These are phyloP conservation scores for Fusarium caatingaense DNA, from an alignment of 2,329 filamentous ascomycete genomes.

Conservation along the genomic window DNA sequence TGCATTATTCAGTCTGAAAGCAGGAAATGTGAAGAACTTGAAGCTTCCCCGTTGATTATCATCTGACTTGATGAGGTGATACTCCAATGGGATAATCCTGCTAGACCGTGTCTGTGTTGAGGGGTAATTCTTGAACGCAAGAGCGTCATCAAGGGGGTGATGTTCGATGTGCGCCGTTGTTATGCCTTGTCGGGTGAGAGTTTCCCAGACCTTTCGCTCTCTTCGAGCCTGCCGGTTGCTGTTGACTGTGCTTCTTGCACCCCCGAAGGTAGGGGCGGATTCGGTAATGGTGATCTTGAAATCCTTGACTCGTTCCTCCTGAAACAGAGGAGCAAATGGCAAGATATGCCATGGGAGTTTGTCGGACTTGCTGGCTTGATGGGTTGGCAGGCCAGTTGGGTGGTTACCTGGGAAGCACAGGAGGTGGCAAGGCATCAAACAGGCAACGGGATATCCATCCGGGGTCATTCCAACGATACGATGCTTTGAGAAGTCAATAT, in stretches of 20 bases:
- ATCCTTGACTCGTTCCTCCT: accelerated
- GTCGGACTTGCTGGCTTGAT: not conserved
- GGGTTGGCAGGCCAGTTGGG: accelerated
- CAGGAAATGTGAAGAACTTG: not conserved
- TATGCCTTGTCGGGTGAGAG: not conserved
- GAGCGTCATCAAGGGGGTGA: not conserved
- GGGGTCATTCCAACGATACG: not conserved
- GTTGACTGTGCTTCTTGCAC: not conserved
- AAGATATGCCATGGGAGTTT: accelerated
- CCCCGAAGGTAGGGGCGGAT: accelerated
- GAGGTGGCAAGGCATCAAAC: not conserved
- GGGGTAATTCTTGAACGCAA: not conserved
- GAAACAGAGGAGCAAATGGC: not conserved
- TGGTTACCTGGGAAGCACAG: not conserved
- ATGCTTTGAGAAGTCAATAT: not conserved
- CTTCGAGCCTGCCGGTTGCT: accelerated
- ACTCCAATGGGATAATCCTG: not conserved
- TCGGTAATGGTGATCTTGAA: not conserved
- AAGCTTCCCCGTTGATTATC: too few species aligned
- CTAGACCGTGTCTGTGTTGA: not conserved
- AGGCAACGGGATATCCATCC: not conserved
- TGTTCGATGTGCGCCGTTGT: not conserved
- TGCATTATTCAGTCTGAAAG: not conserved
- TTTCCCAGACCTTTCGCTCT: not conserved
- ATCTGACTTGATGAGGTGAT: too few species aligned